A percentile compares a stretch with the other conserved stretches of the same genome.
These are phyloP conservation scores for Epichloe sylvatica DNA, from an alignment of 2,329 filamentous ascomycete species.

Conservation along the genomic window DNA sequence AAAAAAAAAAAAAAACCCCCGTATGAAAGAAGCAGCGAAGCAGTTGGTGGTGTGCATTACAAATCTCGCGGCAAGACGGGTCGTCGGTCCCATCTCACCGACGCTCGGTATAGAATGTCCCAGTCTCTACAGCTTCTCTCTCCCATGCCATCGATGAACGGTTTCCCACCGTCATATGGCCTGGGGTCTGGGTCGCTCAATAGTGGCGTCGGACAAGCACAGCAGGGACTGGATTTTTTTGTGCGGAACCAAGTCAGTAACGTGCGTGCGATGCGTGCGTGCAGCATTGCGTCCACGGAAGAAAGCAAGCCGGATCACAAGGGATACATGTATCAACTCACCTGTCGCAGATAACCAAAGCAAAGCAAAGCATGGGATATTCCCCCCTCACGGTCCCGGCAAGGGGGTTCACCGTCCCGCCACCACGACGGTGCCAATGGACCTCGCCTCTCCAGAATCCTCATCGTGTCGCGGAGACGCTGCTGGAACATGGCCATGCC, in stretches of 20 bases:
- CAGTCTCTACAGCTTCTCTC: constrained; percentile 5
- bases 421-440: no score
- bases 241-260: no score
- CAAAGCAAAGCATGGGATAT: constrained; percentile 2
- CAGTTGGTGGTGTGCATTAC: neutral
- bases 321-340: neutral
- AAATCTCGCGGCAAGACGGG: neutral
- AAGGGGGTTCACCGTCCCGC: neutral
- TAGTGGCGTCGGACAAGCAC: constrained; percentile 4
- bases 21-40: neutral
- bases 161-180: neutral
- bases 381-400: neutral
- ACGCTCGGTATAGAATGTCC: constrained; percentile 1
- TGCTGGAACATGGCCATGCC: constrained; percentile 6
- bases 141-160: constrained; percentile 3
- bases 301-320: neutral
- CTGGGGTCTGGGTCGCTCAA: constrained; percentile 2
- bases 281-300: neutral
- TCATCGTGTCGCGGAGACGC: neutral
- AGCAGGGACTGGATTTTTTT: neutral
- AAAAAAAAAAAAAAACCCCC: neutral
- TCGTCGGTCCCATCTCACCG: neutral
- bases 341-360: constrained; percentile 7
- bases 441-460: neutral
- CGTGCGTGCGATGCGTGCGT: neutral